phyloP scores from a whole-genome alignment of 192 early-diverging fungal species.

The Piromyces sp. region DNA sequence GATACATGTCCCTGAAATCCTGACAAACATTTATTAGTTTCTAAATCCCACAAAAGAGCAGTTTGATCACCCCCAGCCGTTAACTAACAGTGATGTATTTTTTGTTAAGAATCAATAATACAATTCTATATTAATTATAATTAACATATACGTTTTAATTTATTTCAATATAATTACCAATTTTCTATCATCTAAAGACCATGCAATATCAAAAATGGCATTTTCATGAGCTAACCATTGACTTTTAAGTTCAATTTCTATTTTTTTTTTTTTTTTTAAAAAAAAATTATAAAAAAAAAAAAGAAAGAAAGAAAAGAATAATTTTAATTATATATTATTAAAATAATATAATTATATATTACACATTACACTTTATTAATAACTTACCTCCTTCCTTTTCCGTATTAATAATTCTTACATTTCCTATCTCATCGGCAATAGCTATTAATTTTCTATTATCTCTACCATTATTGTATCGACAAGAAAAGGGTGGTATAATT shows the following conservation, averaged over 20 bases:
- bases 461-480: background rate
- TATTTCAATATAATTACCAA: too few relatives aligned
- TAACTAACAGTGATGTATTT: constrained; percentile 9
- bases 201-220: constrained; percentile 65
- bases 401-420: constrained; percentile 38
- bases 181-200: constrained; percentile 47
- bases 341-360: too few relatives aligned
- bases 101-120: too few relatives aligned
- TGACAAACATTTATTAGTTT: constrained; percentile 27
- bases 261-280: too few relatives aligned
- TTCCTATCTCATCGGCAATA: constrained; percentile 49
- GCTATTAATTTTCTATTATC: constrained; percentile 33
- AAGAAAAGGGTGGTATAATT: background rate
- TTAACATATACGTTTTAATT: too few relatives aligned
- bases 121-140: too few relatives aligned
- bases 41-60: constrained; percentile 56
- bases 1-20: constrained; percentile 45
- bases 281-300: background rate
- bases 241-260: constrained; percentile 9
- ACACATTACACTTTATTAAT: too few relatives aligned
- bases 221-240: constrained; percentile 51
- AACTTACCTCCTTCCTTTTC: constrained; percentile 7
- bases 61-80: constrained; percentile 64
- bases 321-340: too few relatives aligned
- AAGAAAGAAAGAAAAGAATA: background rate